A percentile compares a stretch with the other conserved stretches of the same genome.
Conservation (phyloP, 2,329 filamentous ascomycete species). For the Trichoderma cornu-damae region DNA sequence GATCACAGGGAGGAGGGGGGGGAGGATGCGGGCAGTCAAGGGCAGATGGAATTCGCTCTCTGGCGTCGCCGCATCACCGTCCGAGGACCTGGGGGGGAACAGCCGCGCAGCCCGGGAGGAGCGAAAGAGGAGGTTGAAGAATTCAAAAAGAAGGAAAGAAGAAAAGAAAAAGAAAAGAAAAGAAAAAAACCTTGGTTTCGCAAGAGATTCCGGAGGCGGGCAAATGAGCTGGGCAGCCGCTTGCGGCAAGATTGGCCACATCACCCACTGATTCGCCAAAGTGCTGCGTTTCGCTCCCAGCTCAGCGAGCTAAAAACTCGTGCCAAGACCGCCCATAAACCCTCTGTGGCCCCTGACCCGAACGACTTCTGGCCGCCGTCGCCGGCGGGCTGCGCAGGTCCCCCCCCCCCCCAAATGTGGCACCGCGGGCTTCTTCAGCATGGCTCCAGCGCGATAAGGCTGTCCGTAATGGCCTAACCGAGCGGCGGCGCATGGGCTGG, state of each 20-base stretch:
- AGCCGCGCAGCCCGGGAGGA: background rate
- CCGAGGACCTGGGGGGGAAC: background rate
- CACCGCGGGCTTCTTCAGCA: constrained; percentile 13
- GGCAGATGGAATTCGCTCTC: background rate
- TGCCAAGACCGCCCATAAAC: constrained; percentile 6
- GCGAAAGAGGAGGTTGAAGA: constrained; percentile 7
- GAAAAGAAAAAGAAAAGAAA: too few species aligned
- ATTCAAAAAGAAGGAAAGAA: too few species aligned
- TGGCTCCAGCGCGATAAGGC: constrained; percentile 1
- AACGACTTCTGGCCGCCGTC: constrained; percentile 10
- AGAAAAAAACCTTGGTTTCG: constrained; percentile 6
- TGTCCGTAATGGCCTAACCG: constrained; percentile 1
- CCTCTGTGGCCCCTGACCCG: constrained; percentile 10
- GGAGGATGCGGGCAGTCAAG: background rate
- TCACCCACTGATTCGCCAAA: constrained; percentile 14
- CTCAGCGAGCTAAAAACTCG: background rate
- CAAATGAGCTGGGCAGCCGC: constrained; percentile 8
- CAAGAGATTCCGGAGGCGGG: constrained; percentile 4
- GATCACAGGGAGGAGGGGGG: background rate
- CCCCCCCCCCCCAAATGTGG: constrained; percentile 2
- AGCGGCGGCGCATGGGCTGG: background rate
- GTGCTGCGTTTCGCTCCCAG: too few species aligned
- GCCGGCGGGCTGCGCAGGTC: constrained; percentile 9
- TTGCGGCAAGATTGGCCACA: constrained; percentile 15
- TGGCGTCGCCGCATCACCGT: constrained; percentile 7